Evolutionary conservation across 805 yeast genomes (phyloP), one percentile per base, ranked within the genome.

Genomic region (Monosporozyma aerobia): DNA sequence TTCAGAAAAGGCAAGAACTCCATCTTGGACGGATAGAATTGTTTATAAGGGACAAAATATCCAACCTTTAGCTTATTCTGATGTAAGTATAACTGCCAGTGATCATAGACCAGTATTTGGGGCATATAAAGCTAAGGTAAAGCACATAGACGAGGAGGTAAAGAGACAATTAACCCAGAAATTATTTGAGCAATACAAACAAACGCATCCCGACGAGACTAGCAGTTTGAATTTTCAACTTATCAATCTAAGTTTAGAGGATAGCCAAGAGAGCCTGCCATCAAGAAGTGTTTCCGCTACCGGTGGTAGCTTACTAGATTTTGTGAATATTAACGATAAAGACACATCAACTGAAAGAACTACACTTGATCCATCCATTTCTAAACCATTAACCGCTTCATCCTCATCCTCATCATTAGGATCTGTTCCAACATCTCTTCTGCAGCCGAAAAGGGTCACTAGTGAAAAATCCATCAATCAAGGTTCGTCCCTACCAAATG

Each of bases 11-110:
- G 92, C 85, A 56, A 77, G 99, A 60, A 83, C 87, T 3, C 99
- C 99, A 1, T 85, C 97, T 0, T 92, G 98, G 97, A 92, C 98
- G 0, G 99, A 92, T 68, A 75, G 99, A 62, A 84, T 88, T 52
- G 71, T 92, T 48, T 83, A 76, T 61, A 74, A 77, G 54, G 89
- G 95, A 40, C 66, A 73, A 3, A 70, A 70, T 16, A 61, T 90
- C 44, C 69, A 73, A 43, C 94, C 88, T 47, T 63, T 82, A 56
- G 81, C 81, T 50, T 94, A 94, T 65, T 78, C 82, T 51, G 79
- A 85, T 49, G 81, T 82, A 1, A 80, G 80, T 58, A 68, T 92
- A 44, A 64, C 63, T 52, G 76, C 83, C 53, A 88, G 97, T 52
- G 99, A 94, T 64, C 99, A 94, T 66, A 83, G 88, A 54, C 99